Conservation (phyloP, 169 alveolate genomes). For the Amoebophrya sp. region DNA sequence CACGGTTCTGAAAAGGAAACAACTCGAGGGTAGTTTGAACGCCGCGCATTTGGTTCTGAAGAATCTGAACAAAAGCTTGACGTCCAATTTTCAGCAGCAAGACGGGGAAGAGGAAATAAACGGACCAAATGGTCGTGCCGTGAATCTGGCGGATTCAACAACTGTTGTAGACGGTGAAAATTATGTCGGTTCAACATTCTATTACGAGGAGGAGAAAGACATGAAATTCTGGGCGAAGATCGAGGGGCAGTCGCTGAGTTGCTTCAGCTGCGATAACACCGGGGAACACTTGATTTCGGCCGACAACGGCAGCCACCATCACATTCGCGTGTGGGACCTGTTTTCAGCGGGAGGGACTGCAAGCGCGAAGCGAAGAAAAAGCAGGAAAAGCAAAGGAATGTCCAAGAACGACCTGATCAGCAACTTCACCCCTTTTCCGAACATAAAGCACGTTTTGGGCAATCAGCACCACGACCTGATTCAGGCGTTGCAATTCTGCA, state of each 20-base stretch:
- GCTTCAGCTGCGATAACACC: background rate
- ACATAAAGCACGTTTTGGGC: background rate
- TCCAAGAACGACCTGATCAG: background rate
- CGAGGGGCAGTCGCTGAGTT: background rate
- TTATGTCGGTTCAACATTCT: too few species aligned
- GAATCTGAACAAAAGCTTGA: too few species aligned
- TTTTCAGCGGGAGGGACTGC: background rate
- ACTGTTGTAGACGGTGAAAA: too few species aligned
- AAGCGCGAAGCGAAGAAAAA: background rate
- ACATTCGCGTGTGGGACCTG: background rate
- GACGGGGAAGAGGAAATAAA: too few species aligned
- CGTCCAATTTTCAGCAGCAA: too few species aligned
- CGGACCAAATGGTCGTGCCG: too few species aligned
- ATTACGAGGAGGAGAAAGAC: background rate
- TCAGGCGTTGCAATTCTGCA: background rate
- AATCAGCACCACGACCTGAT: background rate
- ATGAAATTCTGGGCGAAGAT: background rate
- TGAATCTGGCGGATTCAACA: too few species aligned
- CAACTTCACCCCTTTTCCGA: background rate
- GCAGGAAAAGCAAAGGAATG: too few species aligned
- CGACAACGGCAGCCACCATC: background rate
- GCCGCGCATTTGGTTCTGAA: too few species aligned
- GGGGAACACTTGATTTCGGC: background rate
- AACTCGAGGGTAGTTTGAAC: too few species aligned
- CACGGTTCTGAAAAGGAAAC: too few species aligned